Evolutionary conservation across 1,284 basidiomycete genomes (phyloP), one percentile per base, ranked within the genome.

Genomic region (Paramarasmius palmivorus): DNA sequence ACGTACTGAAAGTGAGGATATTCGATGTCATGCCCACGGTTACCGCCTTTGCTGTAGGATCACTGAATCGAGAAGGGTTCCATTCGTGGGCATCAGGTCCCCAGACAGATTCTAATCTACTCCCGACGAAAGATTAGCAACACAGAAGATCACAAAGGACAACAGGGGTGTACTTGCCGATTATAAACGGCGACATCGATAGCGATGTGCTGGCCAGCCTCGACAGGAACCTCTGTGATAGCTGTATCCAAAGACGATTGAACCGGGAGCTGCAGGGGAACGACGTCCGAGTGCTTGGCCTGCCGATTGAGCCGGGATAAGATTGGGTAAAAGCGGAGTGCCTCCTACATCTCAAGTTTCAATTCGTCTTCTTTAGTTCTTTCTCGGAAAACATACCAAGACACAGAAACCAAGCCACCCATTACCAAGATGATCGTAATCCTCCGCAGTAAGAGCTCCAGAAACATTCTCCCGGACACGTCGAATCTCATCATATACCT

Each of bases 401-500:
- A 63, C 32, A 26, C 44, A 38, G 10, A 55, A 6, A 12, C 29
- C 29, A 50, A 37, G 54, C 38, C 17, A 57, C 44, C 20, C 49
- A 56, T 22, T 50, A 32, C 7, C 38, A 59, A 62, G 56, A 0
- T 44, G 41, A 36, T 64, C 61, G 41, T 52, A 52, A 14, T 52
- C 50, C 6, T 32, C 29, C 29, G 29, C 12, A 12, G 8, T 52
- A 26, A 10, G 32, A 8, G 15, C 14, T 45, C 15, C 42, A 29
- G 10, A 15, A 17, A 25, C 29, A 57, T 12, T 41, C 15, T 29
- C 17, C 20, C 20, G 20, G 37, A 38, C 20, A 47, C 53, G 10
- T 44, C 48, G 9, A 26, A 65, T 52, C 41, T 63, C 63, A 9
- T 51, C 53, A 5, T 63, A 56, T 32, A 67, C 41, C 22, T 55